Conservation (phyloP, 345 rosid genomes). For the Garcia nutans region DNA sequence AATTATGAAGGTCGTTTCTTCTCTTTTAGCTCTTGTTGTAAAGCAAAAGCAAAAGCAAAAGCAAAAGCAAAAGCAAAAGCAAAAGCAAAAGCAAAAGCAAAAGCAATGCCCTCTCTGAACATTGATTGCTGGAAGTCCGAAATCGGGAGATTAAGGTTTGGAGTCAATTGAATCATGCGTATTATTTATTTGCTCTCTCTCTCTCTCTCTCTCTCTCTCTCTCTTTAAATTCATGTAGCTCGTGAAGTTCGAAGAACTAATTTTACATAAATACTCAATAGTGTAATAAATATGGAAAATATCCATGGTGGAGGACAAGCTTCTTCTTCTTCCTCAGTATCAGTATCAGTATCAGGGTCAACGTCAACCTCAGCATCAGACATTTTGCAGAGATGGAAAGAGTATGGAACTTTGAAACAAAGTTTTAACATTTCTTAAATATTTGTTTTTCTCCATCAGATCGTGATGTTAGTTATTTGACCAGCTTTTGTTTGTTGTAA, state of each 20-base stretch:
- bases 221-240: no score
- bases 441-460: background rate
- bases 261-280: background rate
- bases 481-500: background rate
- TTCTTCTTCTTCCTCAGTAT: background rate
- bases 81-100: no score
- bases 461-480: background rate
- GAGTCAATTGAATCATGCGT: no score
- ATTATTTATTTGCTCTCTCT: no score
- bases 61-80: no score
- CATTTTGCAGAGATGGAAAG: slow-evolving; percentile 14
- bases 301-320: background rate
- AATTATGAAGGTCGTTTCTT: no score
- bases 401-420: background rate
- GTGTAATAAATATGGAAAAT: background rate
- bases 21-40: no score
- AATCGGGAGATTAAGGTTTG: background rate
- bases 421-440: background rate
- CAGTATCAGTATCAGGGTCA: background rate
- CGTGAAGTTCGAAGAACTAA: background rate
- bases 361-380: background rate
- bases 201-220: no score
- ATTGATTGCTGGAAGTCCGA: background rate
- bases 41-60: no score
- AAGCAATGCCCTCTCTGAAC: background rate